Base-by-base conservation (phyloP, 2,329 filamentous ascomycete genomes). In the Ceratocystis colombiana region DNA sequence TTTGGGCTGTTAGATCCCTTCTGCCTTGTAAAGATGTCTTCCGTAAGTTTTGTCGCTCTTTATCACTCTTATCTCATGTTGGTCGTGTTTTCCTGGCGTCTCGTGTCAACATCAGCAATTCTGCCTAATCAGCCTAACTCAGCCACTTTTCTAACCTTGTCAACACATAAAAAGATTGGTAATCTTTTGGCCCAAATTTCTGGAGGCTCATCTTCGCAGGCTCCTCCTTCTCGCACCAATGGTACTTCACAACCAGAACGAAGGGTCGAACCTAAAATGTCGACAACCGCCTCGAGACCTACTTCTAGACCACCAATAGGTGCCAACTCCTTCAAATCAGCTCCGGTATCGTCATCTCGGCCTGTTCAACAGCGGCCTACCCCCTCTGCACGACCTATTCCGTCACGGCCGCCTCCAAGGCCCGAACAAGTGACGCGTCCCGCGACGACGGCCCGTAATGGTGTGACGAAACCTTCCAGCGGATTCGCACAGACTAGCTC, bases 311-410 rank as follows among this genome's bases (percentile, higher is more conserved):
- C 48, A n/a, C 6, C 37, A 3, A 55, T 48, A 45, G 22, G 64
- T 45, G 62, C 30, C 30, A 64, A 61, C 22, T 44, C 37, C 33
- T 59, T 33, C 41, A 59, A 55, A 41, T 20, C 41, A 28, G 59
- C n/a, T 57, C 61, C 67, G 53, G 57, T 65, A 37, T 37, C 37
- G 41, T 63, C 65, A 57, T 69, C 64, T 28, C 66, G 50, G 55
- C 65, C 74, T 7, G 70, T 70, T 62, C 71, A 66, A 20, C 30
- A 25, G n/a, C 28, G 73, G 44, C 28, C 73, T 50, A 72, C 72
- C 37, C 73, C 74, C 66, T 69, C 74, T 64, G 71, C 69, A 68
- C 71, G 73, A 22, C 70, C 72, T 37, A 73, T 73, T 61, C 67
- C 71, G 3, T 65, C 68, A 59, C 66, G 62, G 64, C 61, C 61